Conservation (phyloP, 2,329 filamentous ascomycete species). For the Helminthosporium solani region DNA sequence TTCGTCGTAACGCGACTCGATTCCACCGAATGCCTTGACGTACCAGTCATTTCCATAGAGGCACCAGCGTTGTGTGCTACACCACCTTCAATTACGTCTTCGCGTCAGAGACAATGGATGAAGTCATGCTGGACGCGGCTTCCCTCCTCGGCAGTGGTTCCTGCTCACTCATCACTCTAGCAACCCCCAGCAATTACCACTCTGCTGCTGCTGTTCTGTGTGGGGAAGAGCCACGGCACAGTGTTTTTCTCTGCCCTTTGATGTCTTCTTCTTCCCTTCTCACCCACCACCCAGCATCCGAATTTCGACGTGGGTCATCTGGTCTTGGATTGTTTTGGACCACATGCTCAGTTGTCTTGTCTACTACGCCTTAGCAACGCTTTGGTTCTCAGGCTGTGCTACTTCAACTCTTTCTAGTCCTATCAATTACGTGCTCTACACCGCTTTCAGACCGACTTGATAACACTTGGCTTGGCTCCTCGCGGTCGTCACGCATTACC, state of each 20-base stretch:
- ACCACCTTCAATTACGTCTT: no score
- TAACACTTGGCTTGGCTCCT: not conserved
- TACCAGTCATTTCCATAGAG: no score
- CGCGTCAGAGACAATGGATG: no score
- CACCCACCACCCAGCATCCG: not conserved
- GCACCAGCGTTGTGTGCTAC: no score
- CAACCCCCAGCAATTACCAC: not conserved
- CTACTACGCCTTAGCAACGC: slow-evolving; percentile 22
- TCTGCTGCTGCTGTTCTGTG: no score
- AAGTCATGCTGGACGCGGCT: not conserved
- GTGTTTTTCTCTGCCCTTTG: not conserved
- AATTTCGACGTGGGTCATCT: not conserved
- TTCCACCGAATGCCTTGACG: no score
- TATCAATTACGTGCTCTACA: slow-evolving; percentile 7
- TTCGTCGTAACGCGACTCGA: no score
- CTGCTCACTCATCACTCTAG: not conserved
- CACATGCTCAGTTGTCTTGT: slow-evolving; percentile 13
- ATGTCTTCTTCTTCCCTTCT: not conserved
- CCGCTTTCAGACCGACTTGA: no score
- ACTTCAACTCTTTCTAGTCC: slow-evolving; percentile 19
- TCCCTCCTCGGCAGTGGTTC: slow-evolving; percentile 2
- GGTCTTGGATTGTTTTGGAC: slow-evolving; percentile 11
- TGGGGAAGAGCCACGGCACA: not conserved
- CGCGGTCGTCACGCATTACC: not conserved
- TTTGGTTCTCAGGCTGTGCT: slow-evolving; percentile 21